Evolutionary conservation across 192 early-diverging fungal genomes (phyloP), one percentile per base, ranked within the genome.

Genomic region (Phlyctochytrium bullatum): DNA sequence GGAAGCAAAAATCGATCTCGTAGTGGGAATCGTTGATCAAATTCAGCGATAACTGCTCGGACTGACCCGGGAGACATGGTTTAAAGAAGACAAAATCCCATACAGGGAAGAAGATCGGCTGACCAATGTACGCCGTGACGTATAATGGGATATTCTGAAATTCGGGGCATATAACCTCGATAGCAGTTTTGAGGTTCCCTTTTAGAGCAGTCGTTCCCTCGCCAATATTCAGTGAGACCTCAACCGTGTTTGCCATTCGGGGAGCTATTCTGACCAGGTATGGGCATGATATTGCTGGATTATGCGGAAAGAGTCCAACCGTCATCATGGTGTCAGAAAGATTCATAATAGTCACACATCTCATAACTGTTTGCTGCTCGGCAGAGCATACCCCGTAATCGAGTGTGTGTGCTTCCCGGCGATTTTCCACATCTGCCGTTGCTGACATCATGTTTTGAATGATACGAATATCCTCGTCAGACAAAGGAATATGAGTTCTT

Each of bases 11-110:
- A 17, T 57, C 51, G 17, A 86, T 71, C 33, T 73, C 69, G 67
- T 85, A 86, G 14, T 86, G 82, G n/a, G 85, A 85, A 28, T 80
- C 82, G 62, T 86, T 86, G 33, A 83, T 53, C 25, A 86, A 32
- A 35, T n/a, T 57, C 52, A 81, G 36, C 0, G 52, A 59, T 2
- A 86, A 28, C 24, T 40, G 56, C 40, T 74, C 73, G 4, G 72
- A 25, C 23, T 70, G 52, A 2, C 69, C 72, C 12, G 78, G 59
- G n/a, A 73, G 72, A 52, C 73, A 75, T 0, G 85, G 85, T 52
- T 73, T 75, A 65, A 86, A 86, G 59, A 81, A 86, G 1, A 64
- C 78, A 36, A 68, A 76, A 20, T 86, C 80, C 79, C 80, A 86
- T 0, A 62, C 30, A 20, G 81, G 83, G 51, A 85, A 83, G 60